Percentiles rank a stretch among this genome's conserved stretches.
These are phyloP conservation scores for Mycena chlorophos DNA, from an alignment of 768 basidiomycete genomes.

Conservation along the genomic window DNA sequence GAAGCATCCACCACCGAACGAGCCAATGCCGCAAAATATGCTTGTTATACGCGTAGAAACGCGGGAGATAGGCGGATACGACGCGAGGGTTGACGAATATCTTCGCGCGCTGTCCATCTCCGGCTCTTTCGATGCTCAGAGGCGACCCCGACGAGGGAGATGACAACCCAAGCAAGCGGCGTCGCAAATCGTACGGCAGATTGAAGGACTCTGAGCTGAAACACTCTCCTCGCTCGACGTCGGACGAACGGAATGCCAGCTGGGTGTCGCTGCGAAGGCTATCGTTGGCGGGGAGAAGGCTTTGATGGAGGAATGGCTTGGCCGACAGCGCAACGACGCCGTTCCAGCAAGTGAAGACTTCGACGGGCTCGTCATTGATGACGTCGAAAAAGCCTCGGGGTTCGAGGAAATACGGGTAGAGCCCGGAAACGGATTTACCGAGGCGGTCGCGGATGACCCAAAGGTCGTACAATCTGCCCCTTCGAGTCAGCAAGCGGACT, in stretches of 20 bases:
- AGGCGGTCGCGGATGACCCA: constrained; percentile 38
- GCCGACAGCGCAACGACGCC: constrained; percentile 40
- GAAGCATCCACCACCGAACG: neutral
- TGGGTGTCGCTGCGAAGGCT: constrained; percentile 1
- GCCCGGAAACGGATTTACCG: constrained; percentile 28
- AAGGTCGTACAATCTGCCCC: constrained; percentile 33
- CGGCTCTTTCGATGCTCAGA: too few relatives aligned
- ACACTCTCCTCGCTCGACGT: constrained; percentile 26
- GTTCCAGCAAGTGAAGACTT: constrained; percentile 47
- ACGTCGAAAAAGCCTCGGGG: constrained; percentile 33
- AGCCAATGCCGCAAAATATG: neutral
- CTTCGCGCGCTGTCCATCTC: constrained; percentile 15
- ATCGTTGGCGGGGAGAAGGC: constrained; percentile 27
- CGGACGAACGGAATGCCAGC: constrained; percentile 29
- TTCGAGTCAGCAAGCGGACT: neutral
- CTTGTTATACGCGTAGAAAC: neutral
- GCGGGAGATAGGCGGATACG: constrained; percentile 29
- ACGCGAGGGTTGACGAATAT: constrained; percentile 41
- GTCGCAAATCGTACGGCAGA: constrained; percentile 42
- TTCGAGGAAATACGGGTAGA: constrained; percentile 45
- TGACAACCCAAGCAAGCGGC: constrained; percentile 33
- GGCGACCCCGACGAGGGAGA: too few relatives aligned
- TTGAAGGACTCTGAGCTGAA: constrained; percentile 41
- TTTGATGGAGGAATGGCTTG: constrained; percentile 40
- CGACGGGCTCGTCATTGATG: constrained; percentile 37